phyloP scores from a whole-genome alignment of 768 basidiomycete genomes.

The Leccinum uliginosum region DNA sequence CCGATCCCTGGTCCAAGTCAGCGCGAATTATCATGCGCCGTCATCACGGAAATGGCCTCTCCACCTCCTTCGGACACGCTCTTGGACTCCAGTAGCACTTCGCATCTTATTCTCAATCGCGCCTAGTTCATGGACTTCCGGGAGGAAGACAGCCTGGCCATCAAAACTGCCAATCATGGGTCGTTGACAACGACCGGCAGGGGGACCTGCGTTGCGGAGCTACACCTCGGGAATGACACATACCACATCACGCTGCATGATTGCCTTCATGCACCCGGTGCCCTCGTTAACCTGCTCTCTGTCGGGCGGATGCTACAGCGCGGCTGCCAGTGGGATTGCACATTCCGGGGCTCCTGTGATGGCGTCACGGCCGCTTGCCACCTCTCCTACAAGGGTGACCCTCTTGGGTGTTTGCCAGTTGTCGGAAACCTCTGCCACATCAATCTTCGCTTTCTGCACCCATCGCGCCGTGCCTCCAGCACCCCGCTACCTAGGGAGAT shows the following conservation, averaged over 20 bases:
- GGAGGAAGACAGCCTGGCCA: not conserved
- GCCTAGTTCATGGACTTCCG: not conserved
- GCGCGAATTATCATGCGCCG: not conserved
- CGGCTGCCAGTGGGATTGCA: not conserved
- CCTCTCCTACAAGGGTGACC: not conserved
- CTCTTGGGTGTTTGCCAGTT: not conserved
- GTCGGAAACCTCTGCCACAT: not conserved
- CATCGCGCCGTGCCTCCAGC: not conserved
- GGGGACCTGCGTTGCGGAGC: not conserved
- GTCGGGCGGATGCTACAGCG: not conserved
- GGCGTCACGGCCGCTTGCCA: not conserved
- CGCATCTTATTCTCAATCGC: not conserved
- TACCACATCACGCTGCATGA: not conserved
- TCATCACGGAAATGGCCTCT: not conserved
- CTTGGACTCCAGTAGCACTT: not conserved
- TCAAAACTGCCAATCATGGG: not conserved
- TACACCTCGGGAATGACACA: not conserved
- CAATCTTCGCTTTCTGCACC: not conserved
- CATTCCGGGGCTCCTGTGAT: not conserved
- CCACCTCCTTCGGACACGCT: not conserved
- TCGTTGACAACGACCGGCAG: rapidly evolving
- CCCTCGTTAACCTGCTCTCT: not conserved
- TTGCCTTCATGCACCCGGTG: not conserved
- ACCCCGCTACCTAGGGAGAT: not conserved
- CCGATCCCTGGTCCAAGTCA: not conserved